Evolutionary conservation across 2,329 filamentous ascomycete genomes (phyloP), one percentile per base, ranked within the genome.

Genomic region (Ceratocystis variospora): DNA sequence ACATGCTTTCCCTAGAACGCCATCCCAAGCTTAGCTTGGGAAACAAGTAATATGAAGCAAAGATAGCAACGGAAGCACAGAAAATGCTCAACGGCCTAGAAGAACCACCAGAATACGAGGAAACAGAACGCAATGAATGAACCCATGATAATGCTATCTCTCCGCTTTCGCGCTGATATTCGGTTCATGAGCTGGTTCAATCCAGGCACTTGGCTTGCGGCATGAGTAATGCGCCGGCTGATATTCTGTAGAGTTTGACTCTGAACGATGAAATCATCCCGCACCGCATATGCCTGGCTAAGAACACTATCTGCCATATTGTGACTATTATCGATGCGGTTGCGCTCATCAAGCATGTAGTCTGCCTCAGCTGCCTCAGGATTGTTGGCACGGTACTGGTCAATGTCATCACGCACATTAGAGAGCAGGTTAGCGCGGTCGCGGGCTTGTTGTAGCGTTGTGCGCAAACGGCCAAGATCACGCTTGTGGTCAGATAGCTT

Each of bases 201-300:
- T 0, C 94, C 94, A 0, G 94, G 94, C 17, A 99, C 88, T 74
- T 96, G 88, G 73, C 89, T 90, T 48, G 93, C 94, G 33, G 92
- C 93, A 44, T 88, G 81, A 3, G 90, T 91, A 75, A 99, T 97
- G 69, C 93, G 83, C 69, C 93, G 81, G 75, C 96, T 96, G 73
- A 99, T 93, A 75, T 84, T 95, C 57, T 87, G 83, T 69, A 99
- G 77, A 31, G 88, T 93, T 79, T 97, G 92, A 68, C 92, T 82
- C 79, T 99, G 94, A 66, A 91, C 73, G 15, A 83, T 81, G 74
- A 99, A 97, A 75, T 81, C 92, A 77, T 97, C 91, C 74, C 96
- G 95, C 64, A 97, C 90, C 10, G 93, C 92, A 77, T 99, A 99
- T 6, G 94, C 94, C 79, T 97, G 94, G 73, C 88, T 92, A 68